Percentiles rank a stretch among this genome's conserved stretches.
These are phyloP conservation scores for Rutidosis leptorrhynchoides DNA, from an alignment of 129 eudicot genomes.

Conservation along the genomic window DNA sequence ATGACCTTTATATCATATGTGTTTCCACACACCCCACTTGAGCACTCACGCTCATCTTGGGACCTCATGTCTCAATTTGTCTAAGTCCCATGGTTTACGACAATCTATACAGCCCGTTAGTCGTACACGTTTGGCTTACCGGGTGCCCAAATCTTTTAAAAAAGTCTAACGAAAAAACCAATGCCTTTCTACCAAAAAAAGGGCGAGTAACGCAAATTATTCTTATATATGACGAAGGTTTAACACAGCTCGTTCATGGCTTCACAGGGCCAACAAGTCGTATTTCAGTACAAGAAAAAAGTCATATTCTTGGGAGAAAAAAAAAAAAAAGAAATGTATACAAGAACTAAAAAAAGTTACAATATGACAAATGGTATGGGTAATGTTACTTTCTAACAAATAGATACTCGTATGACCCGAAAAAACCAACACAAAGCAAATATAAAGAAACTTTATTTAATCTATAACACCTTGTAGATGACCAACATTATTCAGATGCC, in stretches of 20 bases:
- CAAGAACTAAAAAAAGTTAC: too few relatives aligned
- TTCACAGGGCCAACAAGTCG: background rate
- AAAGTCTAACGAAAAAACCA: too few relatives aligned
- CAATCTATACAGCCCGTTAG: background rate
- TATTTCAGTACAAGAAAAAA: background rate
- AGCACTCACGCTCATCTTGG: conserved; percentile 15
- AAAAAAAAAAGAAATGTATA: background rate
- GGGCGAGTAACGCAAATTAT: background rate
- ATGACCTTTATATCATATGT: conserved; percentile 10
- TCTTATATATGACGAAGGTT: background rate
- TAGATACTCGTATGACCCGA: too few relatives aligned
- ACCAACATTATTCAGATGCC: conserved; percentile 11
- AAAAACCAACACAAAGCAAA: background rate
- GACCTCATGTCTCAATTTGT: background rate
- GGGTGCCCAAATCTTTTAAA: background rate
- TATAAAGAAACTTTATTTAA: background rate
- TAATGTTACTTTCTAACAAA: too few relatives aligned
- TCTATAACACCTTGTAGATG: background rate
- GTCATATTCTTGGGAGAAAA: too few relatives aligned
- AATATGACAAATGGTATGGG: too few relatives aligned
- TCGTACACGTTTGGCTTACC: background rate
- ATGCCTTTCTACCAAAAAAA: background rate
- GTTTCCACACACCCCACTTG: conserved; percentile 22
- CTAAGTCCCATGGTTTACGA: background rate
- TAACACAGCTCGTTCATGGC: background rate